Evolutionary conservation across 1,139 yeast species (phyloP), one percentile per base, ranked within the genome.

Genomic region (Lodderomyces elongisporus): DNA sequence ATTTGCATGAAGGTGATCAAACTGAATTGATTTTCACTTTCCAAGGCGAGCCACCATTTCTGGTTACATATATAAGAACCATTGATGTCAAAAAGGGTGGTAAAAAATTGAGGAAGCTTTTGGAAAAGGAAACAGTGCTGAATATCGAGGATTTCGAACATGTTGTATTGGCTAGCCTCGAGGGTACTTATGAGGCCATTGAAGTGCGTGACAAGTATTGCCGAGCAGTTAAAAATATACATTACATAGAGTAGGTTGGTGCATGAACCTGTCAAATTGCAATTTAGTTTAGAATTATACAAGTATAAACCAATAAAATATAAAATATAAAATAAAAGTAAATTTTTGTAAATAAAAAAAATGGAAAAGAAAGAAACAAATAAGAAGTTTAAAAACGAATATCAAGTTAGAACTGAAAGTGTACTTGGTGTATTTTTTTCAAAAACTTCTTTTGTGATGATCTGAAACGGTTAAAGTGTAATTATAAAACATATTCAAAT

Each of bases 111-210:
- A 28, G 37, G 14, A 58, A 45, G 53, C 75, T 83, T 14, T 79
- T 85, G 17, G 97, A 89, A 49, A 80, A 85, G 1, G 82, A 83
- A 42, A 78, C 84, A 3, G 77, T 89, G 21, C 66, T 76, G 6
- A 80, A 81, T 44, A 85, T 89, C 23, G 65, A 75, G 60, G 80
- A 74, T 3, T 60, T 77, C 48, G 85, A 80, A 46, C 78, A 85
- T 52, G 70, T 77, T 32, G 80, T 85, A 4, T 64, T 71, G 49
- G 91, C 95, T 1, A 84, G 87, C 45, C 65, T 85, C 45, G 96
- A 89, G 53, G 99, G 99, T 29, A 83, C 88, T 3, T 91, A 93
- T 52, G 96, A 89, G 55, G 96, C 96, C 6, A 74, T 85, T 27
- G 88, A 84, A 48, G 77, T 91, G 9, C 75, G 77, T 37, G 99